Evolutionary conservation across 1,284 basidiomycete species (phyloP), one percentile per base, ranked within the genome.

Genomic region (Cutaneotrichosporon cutaneum): DNA sequence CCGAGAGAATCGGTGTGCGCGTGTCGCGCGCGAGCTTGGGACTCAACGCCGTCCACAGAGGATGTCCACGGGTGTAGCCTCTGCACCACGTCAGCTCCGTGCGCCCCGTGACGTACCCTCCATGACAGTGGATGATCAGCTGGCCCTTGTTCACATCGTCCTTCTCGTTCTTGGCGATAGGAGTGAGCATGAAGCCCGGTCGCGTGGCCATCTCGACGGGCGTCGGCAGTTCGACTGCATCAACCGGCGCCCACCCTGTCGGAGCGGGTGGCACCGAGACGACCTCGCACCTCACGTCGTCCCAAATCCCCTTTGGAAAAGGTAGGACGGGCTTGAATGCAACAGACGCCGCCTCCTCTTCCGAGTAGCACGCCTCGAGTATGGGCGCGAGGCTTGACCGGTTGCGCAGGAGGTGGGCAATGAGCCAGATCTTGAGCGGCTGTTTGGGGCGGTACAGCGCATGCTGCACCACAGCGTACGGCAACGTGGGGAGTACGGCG

Each of bases 31-130:
- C 59, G 45, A 65, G 45, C 27, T 57, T 60, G 50, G 50, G 45
- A 14, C 54, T 39, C 22, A 59, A 57, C 10, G 57, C 51, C 21
- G 54, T 51, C 60, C 55, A 55, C 36, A 65, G 56, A 3, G 64
- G 60, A 48, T 65, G 64, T 10, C 64, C 64, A 13, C 57, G 44
- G 5, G 45, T 58, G 36, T 65, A 65, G 16, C 42, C 64, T 13
- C 64, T 60, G 30, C 47, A 22, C 44, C n/a, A 22, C 21, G 21
- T 22, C 44, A 24, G 22, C 44, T 22, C 18, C 39, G 18, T 21
- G 2, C n/a, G 22, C 24, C 45, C 24, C 6, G 9, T 14, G 48
- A 51, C 48, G 26, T 30, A 51, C 48, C 48, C 48, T n/a, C 48
- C 48, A 11, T 51, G 48, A 14, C 48, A 51, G 18, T 51, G 48